Evolutionary conservation across 2,329 filamentous ascomycete species (phyloP).

Genomic region (Stachybotrys chlorohalonatus): DNA sequence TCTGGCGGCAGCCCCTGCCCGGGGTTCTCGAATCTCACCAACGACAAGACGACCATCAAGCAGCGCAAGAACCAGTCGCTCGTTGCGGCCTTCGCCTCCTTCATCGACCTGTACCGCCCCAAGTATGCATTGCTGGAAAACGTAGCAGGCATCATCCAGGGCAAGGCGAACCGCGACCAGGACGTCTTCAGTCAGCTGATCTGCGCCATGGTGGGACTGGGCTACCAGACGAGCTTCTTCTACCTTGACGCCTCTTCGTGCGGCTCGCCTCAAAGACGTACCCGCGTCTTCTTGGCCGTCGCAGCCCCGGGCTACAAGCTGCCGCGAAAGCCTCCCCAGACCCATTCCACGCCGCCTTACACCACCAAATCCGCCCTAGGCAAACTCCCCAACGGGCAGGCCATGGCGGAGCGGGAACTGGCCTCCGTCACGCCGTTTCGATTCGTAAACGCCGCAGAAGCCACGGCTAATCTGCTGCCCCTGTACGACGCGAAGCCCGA

Average conservation of each 20-base stretch:
- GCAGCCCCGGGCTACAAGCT: conserved; percentile 56
- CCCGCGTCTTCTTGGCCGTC: conserved; percentile 62
- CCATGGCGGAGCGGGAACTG: conserved; percentile 43
- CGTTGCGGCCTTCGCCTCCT: conserved; percentile 66
- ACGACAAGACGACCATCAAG: conserved; percentile 38
- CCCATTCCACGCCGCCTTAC: conserved; percentile 49
- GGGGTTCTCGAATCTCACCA: conserved; percentile 61
- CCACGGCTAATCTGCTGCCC: conserved; percentile 49
- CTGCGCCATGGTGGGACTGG: conserved; percentile 63
- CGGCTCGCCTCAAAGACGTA: conserved; percentile 57
- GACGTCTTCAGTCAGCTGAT: conserved; percentile 68
- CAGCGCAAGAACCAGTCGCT: conserved; percentile 67
- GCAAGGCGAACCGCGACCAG: conserved; percentile 33
- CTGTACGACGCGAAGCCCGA: conserved; percentile 54
- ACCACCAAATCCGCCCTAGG: conserved; percentile 37
- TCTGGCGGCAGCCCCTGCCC: conserved; percentile 70
- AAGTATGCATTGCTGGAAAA: conserved; percentile 74
- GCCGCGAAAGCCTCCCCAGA: conserved; percentile 45
- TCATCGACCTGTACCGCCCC: conserved; percentile 65
- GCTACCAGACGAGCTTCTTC: conserved; percentile 65
- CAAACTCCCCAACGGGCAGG: conserved; percentile 46
- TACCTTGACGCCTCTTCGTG: conserved; percentile 61
- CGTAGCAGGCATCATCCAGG: conserved; percentile 55
- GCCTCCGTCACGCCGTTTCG: conserved; percentile 46
- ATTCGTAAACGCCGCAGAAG: conserved; percentile 43